phyloP scores from a whole-genome alignment of 768 basidiomycete genomes.

The Favolaschia claudopus region DNA sequence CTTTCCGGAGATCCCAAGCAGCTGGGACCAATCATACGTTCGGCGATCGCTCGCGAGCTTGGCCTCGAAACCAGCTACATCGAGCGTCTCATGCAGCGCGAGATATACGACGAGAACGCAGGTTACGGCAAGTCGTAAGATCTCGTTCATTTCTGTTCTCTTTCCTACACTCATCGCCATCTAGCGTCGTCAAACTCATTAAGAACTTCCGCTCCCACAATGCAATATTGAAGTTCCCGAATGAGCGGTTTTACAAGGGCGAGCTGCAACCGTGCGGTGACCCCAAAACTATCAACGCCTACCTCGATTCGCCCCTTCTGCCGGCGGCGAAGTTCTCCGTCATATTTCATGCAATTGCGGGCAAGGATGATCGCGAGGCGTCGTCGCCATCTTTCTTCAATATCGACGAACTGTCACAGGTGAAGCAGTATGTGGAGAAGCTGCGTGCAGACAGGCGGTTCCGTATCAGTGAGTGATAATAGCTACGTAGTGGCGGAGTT shows the following conservation, averaged over 20 bases:
- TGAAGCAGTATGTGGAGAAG: constrained; percentile 56
- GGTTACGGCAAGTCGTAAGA: constrained; percentile 31
- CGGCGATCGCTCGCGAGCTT: constrained; percentile 59
- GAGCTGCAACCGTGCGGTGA: constrained; percentile 60
- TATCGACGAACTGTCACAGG: constrained; percentile 61
- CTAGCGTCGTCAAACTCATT: constrained; percentile 66
- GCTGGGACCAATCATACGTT: constrained; percentile 73
- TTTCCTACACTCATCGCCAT: constrained; percentile 2
- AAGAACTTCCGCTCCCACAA: constrained; percentile 74
- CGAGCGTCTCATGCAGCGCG: constrained; percentile 63
- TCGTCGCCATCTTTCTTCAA: constrained; percentile 79
- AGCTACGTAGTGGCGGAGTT: not conserved
- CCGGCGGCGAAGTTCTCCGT: constrained; percentile 61
- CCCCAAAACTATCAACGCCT: constrained; percentile 46
- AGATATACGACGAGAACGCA: constrained; percentile 45
- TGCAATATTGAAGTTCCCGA: constrained; percentile 67
- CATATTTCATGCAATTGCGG: constrained; percentile 65
- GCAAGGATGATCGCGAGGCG: constrained; percentile 71
- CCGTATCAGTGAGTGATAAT: constrained; percentile 48
- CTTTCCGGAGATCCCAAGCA: constrained; percentile 78
- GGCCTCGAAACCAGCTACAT: constrained; percentile 68
- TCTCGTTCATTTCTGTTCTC: not conserved
- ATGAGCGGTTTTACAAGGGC: constrained; percentile 62
- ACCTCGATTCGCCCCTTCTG: constrained; percentile 48
- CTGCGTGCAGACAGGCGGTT: constrained; percentile 43